phyloP scores from a whole-genome alignment of 164 flowering plant species.

The Hamamelis virginiana region DNA sequence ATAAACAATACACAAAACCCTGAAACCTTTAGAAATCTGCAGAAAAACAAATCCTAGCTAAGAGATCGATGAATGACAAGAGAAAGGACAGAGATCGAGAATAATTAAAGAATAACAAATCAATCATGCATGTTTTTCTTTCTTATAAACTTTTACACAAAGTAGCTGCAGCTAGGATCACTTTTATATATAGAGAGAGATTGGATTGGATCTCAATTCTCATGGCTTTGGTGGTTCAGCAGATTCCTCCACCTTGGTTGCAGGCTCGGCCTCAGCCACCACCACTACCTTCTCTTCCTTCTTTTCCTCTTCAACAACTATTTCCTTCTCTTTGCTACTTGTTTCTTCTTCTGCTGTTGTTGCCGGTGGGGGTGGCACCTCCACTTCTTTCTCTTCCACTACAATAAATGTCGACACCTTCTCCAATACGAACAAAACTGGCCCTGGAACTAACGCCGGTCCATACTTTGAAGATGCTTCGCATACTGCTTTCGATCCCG shows the following conservation, averaged over 20 bases:
- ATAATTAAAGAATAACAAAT: no score
- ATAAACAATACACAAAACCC: no score
- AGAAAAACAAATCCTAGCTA: no score
- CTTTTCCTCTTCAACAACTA: constrained; percentile 33
- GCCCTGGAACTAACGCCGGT: constrained; percentile 49
- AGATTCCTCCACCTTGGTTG: constrained; percentile 12
- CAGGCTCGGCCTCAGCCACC: constrained; percentile 13
- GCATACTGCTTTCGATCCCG: constrained; percentile 64
- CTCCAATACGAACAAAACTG: constrained; percentile 71
- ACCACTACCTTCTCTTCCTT: constrained; percentile 33
- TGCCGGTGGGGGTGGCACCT: constrained; percentile 9
- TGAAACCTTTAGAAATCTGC: no score
- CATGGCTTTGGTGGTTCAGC: constrained; percentile 16
- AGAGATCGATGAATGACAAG: no score
- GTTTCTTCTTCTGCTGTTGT: constrained; percentile 26
- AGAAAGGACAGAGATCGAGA: no score
- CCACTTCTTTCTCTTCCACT: constrained; percentile 40
- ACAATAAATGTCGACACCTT: constrained; percentile 66
- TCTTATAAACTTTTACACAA: no score
- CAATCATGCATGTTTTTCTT: no score
- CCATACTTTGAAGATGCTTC: constrained; percentile 64
- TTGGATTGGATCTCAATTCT: no score
- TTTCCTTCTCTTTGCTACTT: constrained; percentile 33
- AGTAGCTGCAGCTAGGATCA: no score
- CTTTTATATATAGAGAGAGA: no score